Conservation (phyloP, 768 basidiomycete species). For the Podaxis pistillaris region DNA sequence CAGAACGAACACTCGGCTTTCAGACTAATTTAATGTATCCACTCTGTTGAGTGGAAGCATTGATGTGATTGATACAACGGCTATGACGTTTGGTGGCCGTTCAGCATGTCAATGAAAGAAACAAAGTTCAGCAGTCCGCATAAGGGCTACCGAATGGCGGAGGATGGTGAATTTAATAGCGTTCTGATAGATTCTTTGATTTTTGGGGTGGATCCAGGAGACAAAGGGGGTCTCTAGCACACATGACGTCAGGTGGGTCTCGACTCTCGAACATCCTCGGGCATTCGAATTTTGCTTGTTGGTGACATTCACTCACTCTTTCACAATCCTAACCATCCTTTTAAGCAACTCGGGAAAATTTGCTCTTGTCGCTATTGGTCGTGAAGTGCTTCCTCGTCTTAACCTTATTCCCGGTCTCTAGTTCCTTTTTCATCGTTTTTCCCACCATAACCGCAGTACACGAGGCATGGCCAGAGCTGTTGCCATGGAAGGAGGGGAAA, state of each 20-base stretch:
- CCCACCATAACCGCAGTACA: not conserved
- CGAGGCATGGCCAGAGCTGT: not conserved
- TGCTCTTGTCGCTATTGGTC: not conserved
- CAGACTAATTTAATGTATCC: too few relatives aligned
- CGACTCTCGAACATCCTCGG: not conserved
- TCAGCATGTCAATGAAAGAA: too few relatives aligned
- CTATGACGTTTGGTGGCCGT: too few relatives aligned
- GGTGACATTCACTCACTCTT: not conserved
- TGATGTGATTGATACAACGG: too few relatives aligned
- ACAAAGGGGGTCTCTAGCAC: not conserved
- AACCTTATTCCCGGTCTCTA: slow-evolving; percentile 3
- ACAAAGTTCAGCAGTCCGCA: too few relatives aligned
- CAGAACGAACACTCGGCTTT: too few relatives aligned
- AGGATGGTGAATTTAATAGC: too few relatives aligned
- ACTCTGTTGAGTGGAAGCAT: too few relatives aligned
- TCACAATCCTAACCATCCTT: not conserved
- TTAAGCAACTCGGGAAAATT: not conserved
- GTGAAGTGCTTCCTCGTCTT: not conserved
- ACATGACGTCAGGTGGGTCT: slow-evolving; percentile 9
- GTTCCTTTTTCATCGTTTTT: slow-evolving; percentile 8
- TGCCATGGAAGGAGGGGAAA: not conserved
- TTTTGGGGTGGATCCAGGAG: not conserved
- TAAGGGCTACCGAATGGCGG: too few relatives aligned
- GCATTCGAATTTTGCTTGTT: not conserved
- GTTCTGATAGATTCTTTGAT: not conserved